Evolutionary conservation across 495 filamentous ascomycete genomes (phyloP).

Genomic region (Penicillium robsamsonii): DNA sequence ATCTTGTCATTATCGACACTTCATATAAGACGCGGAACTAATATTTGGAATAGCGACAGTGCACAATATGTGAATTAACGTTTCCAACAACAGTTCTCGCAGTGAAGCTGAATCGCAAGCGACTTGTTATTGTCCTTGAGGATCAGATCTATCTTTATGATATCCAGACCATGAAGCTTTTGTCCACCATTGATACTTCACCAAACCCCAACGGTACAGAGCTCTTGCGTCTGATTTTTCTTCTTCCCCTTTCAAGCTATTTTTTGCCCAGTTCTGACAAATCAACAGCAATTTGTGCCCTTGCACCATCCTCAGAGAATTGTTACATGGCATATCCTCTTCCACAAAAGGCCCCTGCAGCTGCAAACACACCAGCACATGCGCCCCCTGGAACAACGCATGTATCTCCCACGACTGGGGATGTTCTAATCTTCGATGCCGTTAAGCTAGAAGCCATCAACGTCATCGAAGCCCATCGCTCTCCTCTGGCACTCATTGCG

Average conservation of each 20-base stretch:
- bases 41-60: slow-evolving; percentile 62
- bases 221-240: background rate
- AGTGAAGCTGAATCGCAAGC: slow-evolving; percentile 88
- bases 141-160: slow-evolving; percentile 97
- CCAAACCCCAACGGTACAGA: slow-evolving; percentile 77
- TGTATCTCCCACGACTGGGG: slow-evolving; percentile 81
- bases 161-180: slow-evolving; percentile 93
- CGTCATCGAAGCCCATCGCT: slow-evolving; percentile 86
- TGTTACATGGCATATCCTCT: slow-evolving; percentile 93
- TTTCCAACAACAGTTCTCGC: slow-evolving; percentile 93
- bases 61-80: slow-evolving; percentile 97
- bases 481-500: slow-evolving; percentile 85
- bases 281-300: slow-evolving; percentile 73
- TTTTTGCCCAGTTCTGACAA: slow-evolving; percentile 18
- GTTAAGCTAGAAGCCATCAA: slow-evolving; percentile 85
- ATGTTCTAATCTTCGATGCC: slow-evolving; percentile 89
- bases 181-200: slow-evolving; percentile 87
- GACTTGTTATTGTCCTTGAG: slow-evolving; percentile 88
- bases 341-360: slow-evolving; percentile 71
- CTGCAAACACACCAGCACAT: slow-evolving; percentile 71
- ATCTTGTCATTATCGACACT: slow-evolving; percentile 25
- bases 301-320: slow-evolving; percentile 91
- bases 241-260: background rate
- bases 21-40: background rate
- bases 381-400: slow-evolving; percentile 73